phyloP scores from a whole-genome alignment of 306 rosid genomes.

The Cucumis melo region DNA sequence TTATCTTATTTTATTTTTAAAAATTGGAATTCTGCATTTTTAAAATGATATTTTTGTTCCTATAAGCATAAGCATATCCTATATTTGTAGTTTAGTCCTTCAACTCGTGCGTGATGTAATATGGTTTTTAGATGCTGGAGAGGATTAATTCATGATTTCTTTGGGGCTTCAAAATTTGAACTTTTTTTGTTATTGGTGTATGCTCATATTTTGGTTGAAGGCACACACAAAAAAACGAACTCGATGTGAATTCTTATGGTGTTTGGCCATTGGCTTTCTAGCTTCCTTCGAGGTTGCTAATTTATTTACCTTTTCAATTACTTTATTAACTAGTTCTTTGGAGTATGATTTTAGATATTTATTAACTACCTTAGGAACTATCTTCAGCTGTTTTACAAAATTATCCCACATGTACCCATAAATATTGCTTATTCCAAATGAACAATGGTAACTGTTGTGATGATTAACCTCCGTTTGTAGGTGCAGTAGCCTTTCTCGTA shows the following conservation, averaged over 20 bases:
- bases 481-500: background rate
- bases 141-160: background rate
- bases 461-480: background rate
- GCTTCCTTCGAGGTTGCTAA: background rate
- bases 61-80: background rate
- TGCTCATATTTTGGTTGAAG: background rate
- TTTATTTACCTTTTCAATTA: background rate
- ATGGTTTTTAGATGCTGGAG: background rate
- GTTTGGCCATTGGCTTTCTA: background rate
- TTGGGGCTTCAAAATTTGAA: background rate
- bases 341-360: background rate
- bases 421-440: background rate
- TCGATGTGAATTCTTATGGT: background rate
- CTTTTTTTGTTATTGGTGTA: background rate
- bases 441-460: background rate
- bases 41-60: background rate
- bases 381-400: background rate
- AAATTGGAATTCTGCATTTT: background rate
- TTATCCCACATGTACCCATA: background rate
- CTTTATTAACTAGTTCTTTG: background rate
- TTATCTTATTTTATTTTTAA: background rate
- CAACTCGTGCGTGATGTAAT: background rate
- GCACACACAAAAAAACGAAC: background rate
- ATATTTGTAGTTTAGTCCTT: background rate
- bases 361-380: background rate